These are phyloP conservation scores for Phaeodactylum tricornutum DNA, from an alignment of 108 stramenopile species.

Conservation along the genomic window DNA sequence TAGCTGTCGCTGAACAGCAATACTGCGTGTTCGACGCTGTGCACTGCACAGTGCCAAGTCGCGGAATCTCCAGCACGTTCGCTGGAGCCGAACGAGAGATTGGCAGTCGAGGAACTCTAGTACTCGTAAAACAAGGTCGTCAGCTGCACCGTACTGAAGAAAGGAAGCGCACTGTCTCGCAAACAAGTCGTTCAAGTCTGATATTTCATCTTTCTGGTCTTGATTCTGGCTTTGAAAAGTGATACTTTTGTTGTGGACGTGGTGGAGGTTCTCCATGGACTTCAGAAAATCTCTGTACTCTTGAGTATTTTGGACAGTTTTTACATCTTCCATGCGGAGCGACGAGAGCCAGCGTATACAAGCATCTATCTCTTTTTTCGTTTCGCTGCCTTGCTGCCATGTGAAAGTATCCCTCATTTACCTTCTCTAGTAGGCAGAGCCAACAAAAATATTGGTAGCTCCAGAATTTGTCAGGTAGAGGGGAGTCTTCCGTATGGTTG, in stretches of 20 bases:
- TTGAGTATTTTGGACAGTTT: constrained; percentile 20
- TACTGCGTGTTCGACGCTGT: constrained; percentile 34
- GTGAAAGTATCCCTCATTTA: not conserved
- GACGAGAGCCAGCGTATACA: too few species aligned
- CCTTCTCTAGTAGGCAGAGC: not conserved
- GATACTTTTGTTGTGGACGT: constrained; percentile 18
- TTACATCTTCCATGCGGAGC: constrained; percentile 33
- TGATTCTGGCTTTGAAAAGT: not conserved
- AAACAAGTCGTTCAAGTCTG: not conserved
- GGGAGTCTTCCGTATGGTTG: too few species aligned
- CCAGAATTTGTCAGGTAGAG: not conserved
- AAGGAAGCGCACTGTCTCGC: constrained; percentile 11
- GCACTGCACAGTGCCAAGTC: constrained; percentile 45
- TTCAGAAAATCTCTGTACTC: constrained; percentile 34
- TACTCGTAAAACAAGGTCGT: constrained; percentile 55
- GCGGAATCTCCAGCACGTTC: constrained; percentile 54
- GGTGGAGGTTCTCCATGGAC: constrained; percentile 27
- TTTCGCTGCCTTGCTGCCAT: constrained; percentile 3
- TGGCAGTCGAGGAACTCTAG: constrained; percentile 62
- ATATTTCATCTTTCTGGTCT: not conserved
- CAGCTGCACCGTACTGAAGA: constrained; percentile 50
- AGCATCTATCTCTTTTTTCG: too few species aligned
- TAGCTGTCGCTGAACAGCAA: constrained; percentile 40
- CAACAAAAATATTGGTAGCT: not conserved
- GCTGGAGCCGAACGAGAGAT: constrained; percentile 40